Evolutionary conservation across 192 early-diverging fungal species (phyloP).

Genomic region (Coemansia sp.): DNA sequence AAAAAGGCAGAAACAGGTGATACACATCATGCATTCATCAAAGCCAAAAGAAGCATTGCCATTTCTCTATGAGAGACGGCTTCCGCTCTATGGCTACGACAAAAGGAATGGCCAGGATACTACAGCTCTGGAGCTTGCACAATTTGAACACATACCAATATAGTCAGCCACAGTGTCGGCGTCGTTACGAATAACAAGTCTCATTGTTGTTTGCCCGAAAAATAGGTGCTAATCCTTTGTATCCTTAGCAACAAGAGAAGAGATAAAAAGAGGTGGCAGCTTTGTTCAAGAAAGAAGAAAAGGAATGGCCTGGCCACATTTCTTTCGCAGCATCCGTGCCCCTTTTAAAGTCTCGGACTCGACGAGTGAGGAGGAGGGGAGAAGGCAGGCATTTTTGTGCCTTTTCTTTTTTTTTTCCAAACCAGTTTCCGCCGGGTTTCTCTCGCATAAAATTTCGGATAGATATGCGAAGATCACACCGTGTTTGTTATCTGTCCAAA

Average conservation of each 20-base stretch:
- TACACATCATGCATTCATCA: neutral
- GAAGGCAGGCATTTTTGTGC: neutral
- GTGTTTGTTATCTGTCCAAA: too few species aligned
- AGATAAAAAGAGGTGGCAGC: constrained; percentile 7
- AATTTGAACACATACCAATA: constrained; percentile 61
- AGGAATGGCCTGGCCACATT: constrained; percentile 20
- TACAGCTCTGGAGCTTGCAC: neutral
- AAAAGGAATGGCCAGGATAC: neutral
- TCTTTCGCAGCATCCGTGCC: neutral
- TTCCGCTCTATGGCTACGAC: neutral
- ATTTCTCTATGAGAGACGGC: too few species aligned
- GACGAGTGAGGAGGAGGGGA: neutral
- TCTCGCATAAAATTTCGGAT: neutral
- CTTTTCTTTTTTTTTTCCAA: too few species aligned
- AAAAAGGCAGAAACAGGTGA: neutral
- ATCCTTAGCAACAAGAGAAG: neutral
- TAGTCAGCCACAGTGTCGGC: constrained; percentile 73
- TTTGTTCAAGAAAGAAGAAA: constrained; percentile 8
- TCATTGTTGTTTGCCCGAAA: constrained; percentile 52
- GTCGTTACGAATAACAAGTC: constrained; percentile 75
- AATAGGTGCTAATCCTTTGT: neutral
- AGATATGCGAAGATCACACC: too few species aligned
- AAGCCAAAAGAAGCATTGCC: too few species aligned
- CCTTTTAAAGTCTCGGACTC: neutral
- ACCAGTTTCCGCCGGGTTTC: neutral